phyloP scores from a whole-genome alignment of 2,329 filamentous ascomycete genomes.

The Biscogniauxia mediterranea region DNA sequence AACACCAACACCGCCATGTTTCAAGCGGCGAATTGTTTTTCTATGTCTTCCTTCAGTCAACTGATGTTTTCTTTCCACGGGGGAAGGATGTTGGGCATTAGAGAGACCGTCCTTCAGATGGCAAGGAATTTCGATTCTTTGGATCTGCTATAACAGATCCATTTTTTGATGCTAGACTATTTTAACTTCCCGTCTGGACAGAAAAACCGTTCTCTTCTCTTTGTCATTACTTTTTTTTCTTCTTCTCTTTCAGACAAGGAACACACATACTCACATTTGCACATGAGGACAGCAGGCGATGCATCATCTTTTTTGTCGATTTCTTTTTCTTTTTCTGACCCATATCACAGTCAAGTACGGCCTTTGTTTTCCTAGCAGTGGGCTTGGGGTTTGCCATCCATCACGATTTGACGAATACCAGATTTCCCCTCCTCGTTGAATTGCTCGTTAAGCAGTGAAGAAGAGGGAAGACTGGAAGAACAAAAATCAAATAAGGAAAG shows the following conservation, averaged over 20 bases:
- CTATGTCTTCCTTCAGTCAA: slow-evolving; percentile 12
- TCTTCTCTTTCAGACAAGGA: neutral
- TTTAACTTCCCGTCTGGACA: neutral
- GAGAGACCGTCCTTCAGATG: neutral
- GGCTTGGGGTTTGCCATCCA: no score
- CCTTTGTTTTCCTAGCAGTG: neutral
- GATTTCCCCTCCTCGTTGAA: neutral
- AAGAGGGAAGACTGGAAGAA: neutral
- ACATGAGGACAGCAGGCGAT: neutral
- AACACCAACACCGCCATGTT: slow-evolving; percentile 1
- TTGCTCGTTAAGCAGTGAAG: neutral
- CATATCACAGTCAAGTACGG: no score
- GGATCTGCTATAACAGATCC: neutral
- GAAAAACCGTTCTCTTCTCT: neutral
- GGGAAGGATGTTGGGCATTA: neutral
- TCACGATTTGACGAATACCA: neutral
- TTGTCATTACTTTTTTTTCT: no score
- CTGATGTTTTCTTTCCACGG: neutral
- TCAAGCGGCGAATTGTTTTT: slow-evolving; percentile 9
- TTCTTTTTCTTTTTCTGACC: neutral
- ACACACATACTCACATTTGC: neutral
- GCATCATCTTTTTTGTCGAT: neutral
- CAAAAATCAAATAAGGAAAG: no score
- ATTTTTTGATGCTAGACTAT: neutral
- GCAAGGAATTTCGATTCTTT: neutral